Evolutionary conservation across 2,329 filamentous ascomycete species (phyloP).

Genomic region (Exserohilum turcica): DNA sequence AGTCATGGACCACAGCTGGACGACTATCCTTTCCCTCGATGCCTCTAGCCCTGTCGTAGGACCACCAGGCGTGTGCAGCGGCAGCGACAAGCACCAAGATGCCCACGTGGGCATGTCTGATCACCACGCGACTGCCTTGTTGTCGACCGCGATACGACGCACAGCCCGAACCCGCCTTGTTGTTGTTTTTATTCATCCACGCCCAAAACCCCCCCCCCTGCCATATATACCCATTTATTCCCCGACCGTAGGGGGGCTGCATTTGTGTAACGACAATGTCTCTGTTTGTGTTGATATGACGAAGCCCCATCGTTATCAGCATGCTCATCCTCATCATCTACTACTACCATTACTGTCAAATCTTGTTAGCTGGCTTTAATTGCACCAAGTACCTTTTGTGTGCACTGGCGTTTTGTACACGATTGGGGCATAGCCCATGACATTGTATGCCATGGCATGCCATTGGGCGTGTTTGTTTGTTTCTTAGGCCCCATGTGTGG

Average conservation of each 20-base stretch:
- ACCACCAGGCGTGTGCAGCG: conserved; percentile 29
- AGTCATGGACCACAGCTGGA: conserved; percentile 29
- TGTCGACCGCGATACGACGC: not conserved
- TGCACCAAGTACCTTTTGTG: conserved; percentile 3
- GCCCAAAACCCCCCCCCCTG: not conserved
- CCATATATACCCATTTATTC: conserved; percentile 11
- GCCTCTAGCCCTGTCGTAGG: conserved; percentile 31
- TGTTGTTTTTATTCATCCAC: not conserved
- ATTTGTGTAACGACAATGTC: conserved; percentile 8
- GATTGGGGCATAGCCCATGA: too few species aligned
- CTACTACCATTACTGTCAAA: conserved; percentile 1
- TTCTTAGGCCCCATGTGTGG: too few species aligned
- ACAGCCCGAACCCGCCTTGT: not conserved
- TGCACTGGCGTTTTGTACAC: conserved; percentile 1
- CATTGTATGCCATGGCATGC: too few species aligned
- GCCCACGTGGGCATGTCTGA: conserved; percentile 31
- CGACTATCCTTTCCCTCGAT: conserved; percentile 34
- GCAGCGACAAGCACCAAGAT: conserved; percentile 7
- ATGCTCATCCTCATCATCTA: too few species aligned
- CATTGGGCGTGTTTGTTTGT: too few species aligned
- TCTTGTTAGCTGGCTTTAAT: conserved; percentile 1
- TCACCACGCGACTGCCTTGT: not conserved
- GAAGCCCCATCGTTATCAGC: too few species aligned
- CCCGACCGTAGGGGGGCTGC: not conserved
- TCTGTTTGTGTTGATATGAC: not conserved